Percentiles rank a stretch among this genome's conserved stretches.
phyloP scores from a whole-genome alignment of 2,329 filamentous ascomycete species.

The Aspergillus texensis region DNA sequence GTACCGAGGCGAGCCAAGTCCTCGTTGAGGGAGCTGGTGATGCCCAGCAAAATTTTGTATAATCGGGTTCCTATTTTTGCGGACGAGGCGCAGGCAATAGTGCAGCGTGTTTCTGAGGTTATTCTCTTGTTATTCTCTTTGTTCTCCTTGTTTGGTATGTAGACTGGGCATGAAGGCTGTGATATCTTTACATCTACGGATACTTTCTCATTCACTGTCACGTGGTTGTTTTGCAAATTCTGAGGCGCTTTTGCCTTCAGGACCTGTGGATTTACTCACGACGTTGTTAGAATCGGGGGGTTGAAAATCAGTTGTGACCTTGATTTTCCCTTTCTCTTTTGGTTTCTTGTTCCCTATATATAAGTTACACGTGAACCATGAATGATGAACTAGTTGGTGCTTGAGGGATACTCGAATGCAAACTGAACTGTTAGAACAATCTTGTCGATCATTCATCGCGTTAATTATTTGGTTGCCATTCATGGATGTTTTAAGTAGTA shows the following conservation, averaged over 20 bases:
- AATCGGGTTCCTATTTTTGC: constrained; percentile 9
- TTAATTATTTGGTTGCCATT: neutral
- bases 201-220: constrained; percentile 9
- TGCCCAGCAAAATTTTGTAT: constrained; percentile 31
- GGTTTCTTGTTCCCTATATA: constrained; percentile 16
- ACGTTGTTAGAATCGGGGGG: constrained; percentile 19
- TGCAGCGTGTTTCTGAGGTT: constrained; percentile 23
- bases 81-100: constrained; percentile 18
- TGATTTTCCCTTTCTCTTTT: constrained; percentile 9
- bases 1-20: constrained; percentile 35
- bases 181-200: constrained; percentile 24
- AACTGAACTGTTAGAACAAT: neutral
- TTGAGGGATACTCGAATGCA: neutral
- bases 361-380: constrained; percentile 10
- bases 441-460: neutral
- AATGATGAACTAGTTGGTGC: constrained; percentile 13
- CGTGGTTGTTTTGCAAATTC: constrained; percentile 18
- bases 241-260: constrained; percentile 21
- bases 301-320: constrained; percentile 22
- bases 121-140: constrained; percentile 19
- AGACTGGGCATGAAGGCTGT: constrained; percentile 24
- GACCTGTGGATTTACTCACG: neutral
- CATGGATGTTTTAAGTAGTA: neutral
- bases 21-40: constrained; percentile 30
- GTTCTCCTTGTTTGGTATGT: constrained; percentile 18